phyloP scores from a whole-genome alignment of 1,284 basidiomycete genomes.

The Sporisorium exsertum region DNA sequence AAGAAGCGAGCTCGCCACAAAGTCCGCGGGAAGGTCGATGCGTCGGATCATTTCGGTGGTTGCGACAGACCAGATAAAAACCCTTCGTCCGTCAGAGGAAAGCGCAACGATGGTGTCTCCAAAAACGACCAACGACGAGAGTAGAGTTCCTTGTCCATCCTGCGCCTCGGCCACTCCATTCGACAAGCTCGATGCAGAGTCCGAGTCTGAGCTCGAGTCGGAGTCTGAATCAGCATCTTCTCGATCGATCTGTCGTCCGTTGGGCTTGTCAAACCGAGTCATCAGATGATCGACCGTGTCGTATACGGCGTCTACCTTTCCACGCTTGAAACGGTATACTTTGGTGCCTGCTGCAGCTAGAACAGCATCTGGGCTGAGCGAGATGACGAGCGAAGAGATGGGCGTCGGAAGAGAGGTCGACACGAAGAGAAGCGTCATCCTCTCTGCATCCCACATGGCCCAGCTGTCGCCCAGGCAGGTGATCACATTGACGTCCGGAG shows the following conservation, averaged over 20 bases:
- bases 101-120: slow-evolving; percentile 64
- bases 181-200: slow-evolving; percentile 14
- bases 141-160: slow-evolving; percentile 28
- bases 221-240: slow-evolving; percentile 13
- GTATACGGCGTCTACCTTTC: slow-evolving; percentile 78
- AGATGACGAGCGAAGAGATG: slow-evolving; percentile 78
- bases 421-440: slow-evolving; percentile 91
- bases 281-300: slow-evolving; percentile 49
- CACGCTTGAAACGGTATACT: slow-evolving; percentile 83
- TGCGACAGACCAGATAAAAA: slow-evolving; percentile 81
- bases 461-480: slow-evolving; percentile 91
- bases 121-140: slow-evolving; percentile 58
- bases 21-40: slow-evolving; percentile 69
- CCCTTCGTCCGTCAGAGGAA: slow-evolving; percentile 81
- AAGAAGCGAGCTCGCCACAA: slow-evolving; percentile 84
- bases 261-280: slow-evolving; percentile 29
- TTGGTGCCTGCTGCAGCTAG: slow-evolving; percentile 81
- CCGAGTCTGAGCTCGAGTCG: slow-evolving; percentile 24
- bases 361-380: slow-evolving; percentile 85
- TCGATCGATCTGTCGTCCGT: slow-evolving; percentile 12
- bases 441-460: slow-evolving; percentile 96
- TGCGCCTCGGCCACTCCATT: not conserved
- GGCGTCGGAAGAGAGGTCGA: slow-evolving; percentile 83
- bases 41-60: slow-evolving; percentile 35
- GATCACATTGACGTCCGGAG: slow-evolving; percentile 75